phyloP scores from a whole-genome alignment of 257 asterid genomes.

The Forsythia suspensa region DNA sequence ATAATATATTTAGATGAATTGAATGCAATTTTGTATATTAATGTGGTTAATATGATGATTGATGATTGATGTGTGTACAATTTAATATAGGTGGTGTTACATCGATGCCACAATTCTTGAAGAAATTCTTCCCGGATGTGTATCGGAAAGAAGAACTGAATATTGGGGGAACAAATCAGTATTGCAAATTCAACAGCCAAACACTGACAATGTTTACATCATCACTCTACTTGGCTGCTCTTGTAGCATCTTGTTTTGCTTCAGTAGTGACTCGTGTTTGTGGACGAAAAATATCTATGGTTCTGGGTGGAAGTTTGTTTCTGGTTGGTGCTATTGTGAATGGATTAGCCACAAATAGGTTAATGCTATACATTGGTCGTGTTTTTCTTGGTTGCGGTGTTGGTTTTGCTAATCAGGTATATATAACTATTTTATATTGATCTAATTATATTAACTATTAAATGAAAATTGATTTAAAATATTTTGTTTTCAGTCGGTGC shows the following conservation, averaged over 20 bases:
- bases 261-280: background rate
- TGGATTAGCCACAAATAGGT: constrained; percentile 13
- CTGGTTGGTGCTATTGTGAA: constrained; percentile 27
- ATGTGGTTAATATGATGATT: too few relatives aligned
- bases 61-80: too few relatives aligned
- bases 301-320: constrained; percentile 28
- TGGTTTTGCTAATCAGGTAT: constrained; percentile 37
- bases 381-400: constrained; percentile 36
- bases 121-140: constrained; percentile 33
- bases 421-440: too few relatives aligned
- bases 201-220: constrained; percentile 30
- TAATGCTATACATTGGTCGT: constrained; percentile 33
- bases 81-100: constrained; percentile 39
- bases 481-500: constrained; percentile 24
- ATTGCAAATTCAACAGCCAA: constrained; percentile 28
- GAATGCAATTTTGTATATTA: too few relatives aligned
- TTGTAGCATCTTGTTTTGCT: constrained; percentile 18
- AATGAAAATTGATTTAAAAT: too few relatives aligned
- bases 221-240: constrained; percentile 38
- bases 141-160: constrained; percentile 1
- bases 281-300: constrained; percentile 32
- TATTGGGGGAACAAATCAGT: constrained; percentile 14
- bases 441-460: too few relatives aligned
- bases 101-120: constrained; percentile 31
- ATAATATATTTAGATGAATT: too few relatives aligned